A percentile compares a stretch with the other conserved stretches of the same genome.
phyloP scores from a whole-genome alignment of 495 filamentous ascomycete species.

The Aspergillus panamensis region DNA sequence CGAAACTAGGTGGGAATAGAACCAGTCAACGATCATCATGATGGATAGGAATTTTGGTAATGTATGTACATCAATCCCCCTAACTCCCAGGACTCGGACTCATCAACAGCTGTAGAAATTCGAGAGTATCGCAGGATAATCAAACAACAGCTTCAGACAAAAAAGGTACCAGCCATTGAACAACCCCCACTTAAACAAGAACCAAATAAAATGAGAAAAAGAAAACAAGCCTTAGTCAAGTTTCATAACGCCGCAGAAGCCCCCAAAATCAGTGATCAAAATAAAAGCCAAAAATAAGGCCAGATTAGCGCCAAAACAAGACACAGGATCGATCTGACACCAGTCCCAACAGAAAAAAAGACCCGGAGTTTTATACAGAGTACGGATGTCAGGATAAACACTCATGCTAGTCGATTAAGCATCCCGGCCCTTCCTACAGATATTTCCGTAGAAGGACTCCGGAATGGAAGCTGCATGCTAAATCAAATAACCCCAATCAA shows the following conservation, averaged over 20 bases:
- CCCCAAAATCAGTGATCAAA: neutral
- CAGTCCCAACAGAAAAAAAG: neutral
- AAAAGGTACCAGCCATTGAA: constrained; percentile 14
- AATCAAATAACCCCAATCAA: neutral
- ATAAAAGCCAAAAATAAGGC: neutral
- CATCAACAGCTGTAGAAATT: neutral
- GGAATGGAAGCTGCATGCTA: neutral
- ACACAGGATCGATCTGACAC: neutral
- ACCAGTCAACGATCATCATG: neutral
- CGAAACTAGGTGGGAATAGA: neutral
- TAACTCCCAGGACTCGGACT: neutral
- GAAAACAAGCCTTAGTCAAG: neutral
- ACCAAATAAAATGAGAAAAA: constrained; percentile 3
- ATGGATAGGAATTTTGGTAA: constrained; percentile 1
- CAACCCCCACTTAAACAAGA: constrained; percentile 1
- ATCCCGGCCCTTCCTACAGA: neutral
- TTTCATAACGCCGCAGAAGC: neutral
- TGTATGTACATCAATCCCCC: constrained; percentile 2
- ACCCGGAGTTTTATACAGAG: neutral
- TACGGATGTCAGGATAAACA: neutral
- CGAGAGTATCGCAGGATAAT: neutral
- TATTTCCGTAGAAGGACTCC: neutral
- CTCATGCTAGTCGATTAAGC: neutral
- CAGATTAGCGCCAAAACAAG: neutral
- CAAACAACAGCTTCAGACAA: constrained; percentile 8